phyloP scores from a whole-genome alignment of 1,284 basidiomycete genomes.

The Xanthoconium separans region DNA sequence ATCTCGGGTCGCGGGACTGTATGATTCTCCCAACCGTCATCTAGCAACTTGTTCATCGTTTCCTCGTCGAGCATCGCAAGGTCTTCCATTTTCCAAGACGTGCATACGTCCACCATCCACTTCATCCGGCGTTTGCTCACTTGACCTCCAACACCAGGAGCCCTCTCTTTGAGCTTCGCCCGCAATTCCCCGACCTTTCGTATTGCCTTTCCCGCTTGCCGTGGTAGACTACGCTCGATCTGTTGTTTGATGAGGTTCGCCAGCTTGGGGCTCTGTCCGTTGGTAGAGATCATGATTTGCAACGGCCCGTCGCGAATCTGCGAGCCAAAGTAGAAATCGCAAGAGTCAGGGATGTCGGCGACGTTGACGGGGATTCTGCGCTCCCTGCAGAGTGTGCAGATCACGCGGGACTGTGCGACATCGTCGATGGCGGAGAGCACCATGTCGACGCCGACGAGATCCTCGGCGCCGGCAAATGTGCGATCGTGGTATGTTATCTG shows the following conservation, averaged over 20 bases:
- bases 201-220: conserved; percentile 77
- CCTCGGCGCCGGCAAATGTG: conserved; percentile 55
- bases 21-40: conserved; percentile 70
- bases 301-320: conserved; percentile 89
- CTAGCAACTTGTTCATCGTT: conserved; percentile 57
- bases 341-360: conserved; percentile 92
- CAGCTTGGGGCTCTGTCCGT: conserved; percentile 90
- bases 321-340: conserved; percentile 99
- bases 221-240: conserved; percentile 71
- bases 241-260: conserved; percentile 79
- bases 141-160: conserved; percentile 75
- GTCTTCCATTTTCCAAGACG: conserved; percentile 80
- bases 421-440: conserved; percentile 95
- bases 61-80: conserved; percentile 64
- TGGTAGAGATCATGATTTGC: conserved; percentile 95
- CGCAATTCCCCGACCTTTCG: conserved; percentile 77
- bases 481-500: conserved; percentile 76
- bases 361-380: conserved; percentile 88
- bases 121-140: conserved; percentile 81
- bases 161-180: conserved; percentile 64
- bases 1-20: conserved; percentile 49
- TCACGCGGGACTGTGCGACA: conserved; percentile 64
- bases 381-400: conserved; percentile 72
- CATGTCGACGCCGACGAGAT: conserved; percentile 77
- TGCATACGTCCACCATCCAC: conserved; percentile 94